These are phyloP conservation scores for Chalciporus pseudorubinellus DNA, from an alignment of 768 basidiomycete genomes.

Conservation along the genomic window DNA sequence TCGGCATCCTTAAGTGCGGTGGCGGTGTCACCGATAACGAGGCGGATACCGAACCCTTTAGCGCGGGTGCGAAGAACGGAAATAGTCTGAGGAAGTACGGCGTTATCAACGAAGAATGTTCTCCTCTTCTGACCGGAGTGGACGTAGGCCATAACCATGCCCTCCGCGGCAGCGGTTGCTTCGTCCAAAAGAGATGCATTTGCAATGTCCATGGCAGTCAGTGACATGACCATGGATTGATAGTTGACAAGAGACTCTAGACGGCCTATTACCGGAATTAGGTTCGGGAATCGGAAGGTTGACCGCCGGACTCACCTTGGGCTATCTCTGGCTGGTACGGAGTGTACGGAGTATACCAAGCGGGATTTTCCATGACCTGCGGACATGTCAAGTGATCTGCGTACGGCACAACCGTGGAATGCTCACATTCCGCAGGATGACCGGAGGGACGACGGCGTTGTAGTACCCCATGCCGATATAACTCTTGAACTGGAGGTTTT, in stretches of 20 bases:
- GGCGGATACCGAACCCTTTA: conserved; percentile 87
- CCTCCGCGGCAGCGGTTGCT: conserved; percentile 92
- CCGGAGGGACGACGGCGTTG: conserved; percentile 90
- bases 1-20: conserved; percentile 49
- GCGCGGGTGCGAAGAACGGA: conserved; percentile 88
- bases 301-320: conserved; percentile 62
- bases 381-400: conserved; percentile 3
- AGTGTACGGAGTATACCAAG: conserved; percentile 97
- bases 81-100: conserved; percentile 85
- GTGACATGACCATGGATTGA: conserved; percentile 93
- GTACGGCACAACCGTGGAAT: background rate
- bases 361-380: conserved; percentile 90
- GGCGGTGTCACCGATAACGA: conserved; percentile 66
- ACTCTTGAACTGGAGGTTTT: conserved; percentile 83
- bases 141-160: conserved; percentile 92
- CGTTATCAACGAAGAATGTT: conserved; percentile 81
- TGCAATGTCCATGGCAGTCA: conserved; percentile 93
- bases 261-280: conserved; percentile 57
- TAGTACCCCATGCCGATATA: conserved; percentile 99
- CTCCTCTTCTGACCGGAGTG: conserved; percentile 66
- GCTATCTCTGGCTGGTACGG: conserved; percentile 97
- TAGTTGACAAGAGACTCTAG: conserved; percentile 96
- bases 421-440: conserved; percentile 86
- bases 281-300: background rate
- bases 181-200: conserved; percentile 96